Evolutionary conservation across 495 filamentous ascomycete species (phyloP).

Genomic region (Aspergillus nidulans): DNA sequence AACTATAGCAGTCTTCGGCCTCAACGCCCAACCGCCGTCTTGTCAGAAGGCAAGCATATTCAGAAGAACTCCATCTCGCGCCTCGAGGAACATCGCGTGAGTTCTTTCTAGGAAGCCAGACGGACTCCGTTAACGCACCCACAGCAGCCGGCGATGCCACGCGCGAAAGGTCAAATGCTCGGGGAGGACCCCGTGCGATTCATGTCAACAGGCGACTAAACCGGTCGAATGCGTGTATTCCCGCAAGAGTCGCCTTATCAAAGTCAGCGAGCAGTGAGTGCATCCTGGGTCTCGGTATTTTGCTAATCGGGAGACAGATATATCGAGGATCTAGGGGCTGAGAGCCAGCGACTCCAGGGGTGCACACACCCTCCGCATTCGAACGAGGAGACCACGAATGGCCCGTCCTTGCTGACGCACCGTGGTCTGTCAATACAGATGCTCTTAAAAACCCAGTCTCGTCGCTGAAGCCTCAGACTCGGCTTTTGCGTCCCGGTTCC

Average conservation of each 20-base stretch:
- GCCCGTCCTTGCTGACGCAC: conserved; percentile 17
- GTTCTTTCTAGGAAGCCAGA: background rate
- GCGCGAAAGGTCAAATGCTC: conserved; percentile 36
- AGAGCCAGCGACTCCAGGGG: conserved; percentile 25
- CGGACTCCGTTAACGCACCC: background rate
- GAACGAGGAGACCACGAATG: conserved; percentile 1
- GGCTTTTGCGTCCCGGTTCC: conserved; percentile 31
- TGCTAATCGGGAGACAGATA: background rate
- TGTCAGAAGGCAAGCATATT: background rate
- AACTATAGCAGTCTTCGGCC: background rate
- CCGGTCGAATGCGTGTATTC: conserved; percentile 29
- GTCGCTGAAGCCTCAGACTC: conserved; percentile 34
- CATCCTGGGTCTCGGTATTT: background rate
- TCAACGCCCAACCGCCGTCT: background rate
- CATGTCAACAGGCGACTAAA: conserved; percentile 24
- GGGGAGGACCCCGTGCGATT: conserved; percentile 30
- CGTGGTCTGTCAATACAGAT: conserved; percentile 26
- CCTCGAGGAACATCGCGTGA: background rate
- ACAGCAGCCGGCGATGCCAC: conserved; percentile 34
- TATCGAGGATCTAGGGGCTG: background rate
- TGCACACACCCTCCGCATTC: conserved; percentile 1
- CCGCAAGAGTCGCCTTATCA: conserved; percentile 31
- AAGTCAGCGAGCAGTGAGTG: conserved; percentile 30
- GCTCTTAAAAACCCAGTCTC: conserved; percentile 25
- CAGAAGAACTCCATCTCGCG: background rate